Conservation (phyloP, 2,329 filamentous ascomycete genomes). For the Calonectria pteridis region DNA sequence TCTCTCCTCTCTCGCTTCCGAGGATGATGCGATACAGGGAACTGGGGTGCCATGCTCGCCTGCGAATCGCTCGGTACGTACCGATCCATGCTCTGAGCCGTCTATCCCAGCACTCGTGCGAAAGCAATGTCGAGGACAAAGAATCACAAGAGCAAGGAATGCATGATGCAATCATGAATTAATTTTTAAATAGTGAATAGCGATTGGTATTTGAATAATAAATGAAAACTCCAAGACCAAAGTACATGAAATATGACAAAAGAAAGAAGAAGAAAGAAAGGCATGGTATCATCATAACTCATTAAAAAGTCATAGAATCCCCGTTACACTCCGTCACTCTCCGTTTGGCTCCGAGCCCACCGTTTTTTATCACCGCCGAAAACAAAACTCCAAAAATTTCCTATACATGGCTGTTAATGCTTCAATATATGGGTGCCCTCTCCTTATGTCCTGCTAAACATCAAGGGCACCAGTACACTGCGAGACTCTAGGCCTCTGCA, state of each 20-base stretch:
- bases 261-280: constrained; percentile 39
- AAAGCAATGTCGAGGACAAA: not conserved
- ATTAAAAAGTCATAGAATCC: constrained; percentile 46
- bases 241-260: constrained; percentile 31
- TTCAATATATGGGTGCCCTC: not conserved
- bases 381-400: constrained; percentile 7
- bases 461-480: constrained; percentile 69
- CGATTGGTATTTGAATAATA: not conserved
- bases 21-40: not conserved
- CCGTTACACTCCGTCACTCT: constrained; percentile 17
- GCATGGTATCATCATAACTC: constrained; percentile 42
- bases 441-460: constrained; percentile 63
- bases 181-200: not conserved
- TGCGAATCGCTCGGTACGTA: not conserved
- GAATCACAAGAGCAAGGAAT: not conserved
- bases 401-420: not conserved
- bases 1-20: too few relatives aligned
- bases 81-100: not conserved
- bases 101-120: not conserved
- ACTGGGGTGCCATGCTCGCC: not conserved
- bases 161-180: not conserved
- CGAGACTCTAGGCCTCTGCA: constrained; percentile 64
- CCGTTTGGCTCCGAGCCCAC: constrained; percentile 3
- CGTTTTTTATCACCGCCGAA: not conserved
- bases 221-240: constrained; percentile 9